Evolutionary conservation across 2,329 filamentous ascomycete genomes (phyloP).

Genomic region (Colletotrichum limetticola): DNA sequence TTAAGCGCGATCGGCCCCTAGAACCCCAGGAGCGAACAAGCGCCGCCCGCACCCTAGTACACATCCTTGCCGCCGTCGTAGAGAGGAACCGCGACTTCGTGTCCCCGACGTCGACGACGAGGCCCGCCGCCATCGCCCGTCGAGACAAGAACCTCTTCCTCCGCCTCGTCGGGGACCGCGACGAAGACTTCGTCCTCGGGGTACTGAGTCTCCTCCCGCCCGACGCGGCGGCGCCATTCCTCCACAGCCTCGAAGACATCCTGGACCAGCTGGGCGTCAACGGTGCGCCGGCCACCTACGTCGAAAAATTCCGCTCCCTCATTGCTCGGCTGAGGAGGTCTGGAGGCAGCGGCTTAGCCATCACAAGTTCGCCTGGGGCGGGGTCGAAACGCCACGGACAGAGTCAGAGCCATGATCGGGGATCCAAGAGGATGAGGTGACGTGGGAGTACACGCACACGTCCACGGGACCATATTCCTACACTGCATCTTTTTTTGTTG

Average conservation of each 20-base stretch:
- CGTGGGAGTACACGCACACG: neutral
- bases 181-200: slow-evolving; percentile 57
- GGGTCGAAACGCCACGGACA: slow-evolving; percentile 46
- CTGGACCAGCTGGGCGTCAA: slow-evolving; percentile 46
- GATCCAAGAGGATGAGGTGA: slow-evolving; percentile 49
- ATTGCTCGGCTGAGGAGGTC: slow-evolving; percentile 43
- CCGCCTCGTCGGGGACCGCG: slow-evolving; percentile 56
- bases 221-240: slow-evolving; percentile 55
- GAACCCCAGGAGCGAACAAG: slow-evolving; percentile 51
- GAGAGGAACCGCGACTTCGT: slow-evolving; percentile 52
- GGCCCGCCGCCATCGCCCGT: neutral
- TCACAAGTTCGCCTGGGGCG: slow-evolving; percentile 29
- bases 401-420: slow-evolving; percentile 40
- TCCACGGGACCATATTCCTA: too few species aligned
- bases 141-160: slow-evolving; percentile 59
- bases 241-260: slow-evolving; percentile 49
- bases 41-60: slow-evolving; percentile 59
- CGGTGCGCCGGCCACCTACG: slow-evolving; percentile 48
- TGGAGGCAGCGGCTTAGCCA: slow-evolving; percentile 39
- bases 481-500: neutral
- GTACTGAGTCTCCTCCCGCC: slow-evolving; percentile 54
- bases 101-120: slow-evolving; percentile 34
- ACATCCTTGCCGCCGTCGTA: slow-evolving; percentile 58
- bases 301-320: slow-evolving; percentile 47
- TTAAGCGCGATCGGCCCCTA: slow-evolving; percentile 50